These are phyloP conservation scores for Cicer judaicum DNA, from an alignment of 306 rosid species.

Conservation along the genomic window DNA sequence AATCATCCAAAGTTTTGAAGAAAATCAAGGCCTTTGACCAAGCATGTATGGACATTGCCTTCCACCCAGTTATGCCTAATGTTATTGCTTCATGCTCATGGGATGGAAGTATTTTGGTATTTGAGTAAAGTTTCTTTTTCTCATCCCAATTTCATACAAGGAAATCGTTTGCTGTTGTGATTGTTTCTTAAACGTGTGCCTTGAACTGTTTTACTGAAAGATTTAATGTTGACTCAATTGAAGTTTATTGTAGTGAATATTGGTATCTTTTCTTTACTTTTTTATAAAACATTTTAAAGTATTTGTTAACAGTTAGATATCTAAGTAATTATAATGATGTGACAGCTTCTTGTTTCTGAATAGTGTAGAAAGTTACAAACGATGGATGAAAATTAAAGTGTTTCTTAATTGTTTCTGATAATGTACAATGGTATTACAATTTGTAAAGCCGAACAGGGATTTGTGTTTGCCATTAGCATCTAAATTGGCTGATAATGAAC, in stretches of 20 bases:
- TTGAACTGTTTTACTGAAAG: slow-evolving; percentile 14
- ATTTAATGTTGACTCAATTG: slow-evolving; percentile 31
- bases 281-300: slow-evolving; percentile 11
- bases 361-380: slow-evolving; percentile 29
- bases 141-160: slow-evolving; percentile 3
- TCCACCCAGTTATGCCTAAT: slow-evolving; percentile 77
- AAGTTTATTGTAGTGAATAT: neutral
- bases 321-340: slow-evolving; percentile 36
- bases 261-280: neutral
- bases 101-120: slow-evolving; percentile 76
- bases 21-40: slow-evolving; percentile 79
- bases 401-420: slow-evolving; percentile 46
- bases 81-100: slow-evolving; percentile 85
- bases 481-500: slow-evolving; percentile 43
- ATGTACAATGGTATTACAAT: slow-evolving; percentile 31
- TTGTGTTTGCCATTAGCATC: slow-evolving; percentile 52
- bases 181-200: slow-evolving; percentile 8
- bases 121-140: slow-evolving; percentile 50
- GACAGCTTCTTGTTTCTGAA: slow-evolving; percentile 27
- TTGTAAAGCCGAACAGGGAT: slow-evolving; percentile 37
- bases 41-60: slow-evolving; percentile 72
- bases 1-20: slow-evolving; percentile 63
- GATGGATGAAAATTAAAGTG: slow-evolving; percentile 38
- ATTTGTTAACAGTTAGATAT: slow-evolving; percentile 27
- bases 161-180: slow-evolving; percentile 9